Conservation (phyloP, 2,329 filamentous ascomycete genomes). For the Ascomycota sp. region DNA sequence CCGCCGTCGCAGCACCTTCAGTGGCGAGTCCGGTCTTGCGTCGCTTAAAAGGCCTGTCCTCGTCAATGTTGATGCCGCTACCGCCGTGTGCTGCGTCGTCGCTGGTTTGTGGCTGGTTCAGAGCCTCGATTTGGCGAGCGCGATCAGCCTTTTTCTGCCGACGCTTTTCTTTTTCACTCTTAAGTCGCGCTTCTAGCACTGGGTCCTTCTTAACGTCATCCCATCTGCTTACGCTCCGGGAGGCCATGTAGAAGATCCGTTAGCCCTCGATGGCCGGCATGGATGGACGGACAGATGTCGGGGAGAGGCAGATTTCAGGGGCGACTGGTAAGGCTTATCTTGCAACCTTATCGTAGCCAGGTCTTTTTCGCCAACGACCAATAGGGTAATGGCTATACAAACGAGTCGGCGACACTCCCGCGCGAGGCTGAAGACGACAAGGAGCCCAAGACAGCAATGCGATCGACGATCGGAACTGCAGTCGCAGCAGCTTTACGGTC, state of each 20-base stretch:
- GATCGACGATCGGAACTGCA: too few relatives aligned
- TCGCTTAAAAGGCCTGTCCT: conserved; percentile 37
- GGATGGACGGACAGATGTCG: too few relatives aligned
- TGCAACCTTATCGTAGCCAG: too few relatives aligned
- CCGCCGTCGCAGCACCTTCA: conserved; percentile 13
- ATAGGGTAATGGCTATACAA: too few relatives aligned
- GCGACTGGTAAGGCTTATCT: too few relatives aligned
- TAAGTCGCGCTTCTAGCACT: conserved; percentile 49
- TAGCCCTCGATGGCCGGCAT: too few relatives aligned
- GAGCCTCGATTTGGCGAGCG: not conserved
- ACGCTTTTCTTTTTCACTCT: conserved; percentile 5
- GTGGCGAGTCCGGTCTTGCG: conserved; percentile 32
- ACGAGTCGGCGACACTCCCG: too few relatives aligned
- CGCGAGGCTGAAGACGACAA: too few relatives aligned
- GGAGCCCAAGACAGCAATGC: too few relatives aligned
- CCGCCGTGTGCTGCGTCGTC: not conserved
- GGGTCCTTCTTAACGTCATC: conserved; percentile 67
- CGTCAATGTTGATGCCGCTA: conserved; percentile 10
- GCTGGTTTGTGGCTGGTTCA: not conserved
- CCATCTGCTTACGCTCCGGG: conserved; percentile 60
- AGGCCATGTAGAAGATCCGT: conserved; percentile 25
- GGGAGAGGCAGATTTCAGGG: too few relatives aligned
- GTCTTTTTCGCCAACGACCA: too few relatives aligned
- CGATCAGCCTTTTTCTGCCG: not conserved
- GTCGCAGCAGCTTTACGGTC: too few relatives aligned